These are phyloP conservation scores for Colletotrichum lindemuthianum DNA, from an alignment of 2,329 filamentous ascomycete species.

Conservation along the genomic window DNA sequence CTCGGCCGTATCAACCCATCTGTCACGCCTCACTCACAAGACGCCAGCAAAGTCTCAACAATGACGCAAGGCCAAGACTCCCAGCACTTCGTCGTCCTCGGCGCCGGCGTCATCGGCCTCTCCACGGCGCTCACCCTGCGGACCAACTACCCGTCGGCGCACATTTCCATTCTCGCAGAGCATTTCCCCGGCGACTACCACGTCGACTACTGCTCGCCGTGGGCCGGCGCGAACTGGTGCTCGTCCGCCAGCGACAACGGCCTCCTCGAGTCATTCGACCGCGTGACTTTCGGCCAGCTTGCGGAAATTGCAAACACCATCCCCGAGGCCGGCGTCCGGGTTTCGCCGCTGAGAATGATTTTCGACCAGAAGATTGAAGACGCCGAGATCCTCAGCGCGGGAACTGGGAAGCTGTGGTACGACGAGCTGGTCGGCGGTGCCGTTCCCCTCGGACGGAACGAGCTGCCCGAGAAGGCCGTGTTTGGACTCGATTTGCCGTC, in stretches of 20 bases:
- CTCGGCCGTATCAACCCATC: not conserved
- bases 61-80: too few species aligned
- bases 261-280: constrained; percentile 34
- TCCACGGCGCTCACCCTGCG: constrained; percentile 76
- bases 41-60: not conserved
- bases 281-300: constrained; percentile 37
- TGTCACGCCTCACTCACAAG: not conserved
- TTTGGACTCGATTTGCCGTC: constrained; percentile 47
- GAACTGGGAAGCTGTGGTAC: constrained; percentile 53
- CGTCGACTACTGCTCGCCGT: constrained; percentile 89
- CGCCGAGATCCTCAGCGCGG: constrained; percentile 45
- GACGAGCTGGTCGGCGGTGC: constrained; percentile 51
- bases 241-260: constrained; percentile 67
- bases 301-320: constrained; percentile 25
- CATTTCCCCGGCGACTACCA: constrained; percentile 96
- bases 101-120: constrained; percentile 76
- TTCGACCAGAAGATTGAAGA: constrained; percentile 38
- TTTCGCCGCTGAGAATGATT: constrained; percentile 37
- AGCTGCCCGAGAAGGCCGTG: constrained; percentile 46
- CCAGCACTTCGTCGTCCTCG: constrained; percentile 64
- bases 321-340: constrained; percentile 28
- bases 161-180: constrained; percentile 79
- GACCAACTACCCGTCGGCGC: constrained; percentile 6
- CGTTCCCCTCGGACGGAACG: constrained; percentile 39
- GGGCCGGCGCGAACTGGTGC: constrained; percentile 82